Percentiles rank a stretch among this genome's conserved stretches.
phyloP scores from a whole-genome alignment of 2,329 filamentous ascomycete species.

The Chrysoporthe puriensis region DNA sequence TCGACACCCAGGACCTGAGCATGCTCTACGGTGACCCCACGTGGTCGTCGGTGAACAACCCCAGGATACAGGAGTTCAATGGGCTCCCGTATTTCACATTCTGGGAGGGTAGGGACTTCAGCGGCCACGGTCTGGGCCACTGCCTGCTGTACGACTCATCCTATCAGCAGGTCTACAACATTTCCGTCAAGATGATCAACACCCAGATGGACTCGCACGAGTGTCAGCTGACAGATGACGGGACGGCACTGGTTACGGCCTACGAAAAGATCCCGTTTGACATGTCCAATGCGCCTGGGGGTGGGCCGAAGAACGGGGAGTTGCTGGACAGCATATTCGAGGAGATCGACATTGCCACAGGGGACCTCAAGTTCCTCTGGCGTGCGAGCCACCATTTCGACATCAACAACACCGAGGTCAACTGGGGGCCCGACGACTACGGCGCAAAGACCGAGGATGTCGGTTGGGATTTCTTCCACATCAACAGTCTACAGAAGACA shows the following conservation, averaged over 20 bases:
- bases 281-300: constrained; percentile 32
- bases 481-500: constrained; percentile 60
- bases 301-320: constrained; percentile 34
- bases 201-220: constrained; percentile 38
- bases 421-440: constrained; percentile 25
- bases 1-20: constrained; percentile 27
- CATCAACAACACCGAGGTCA: constrained; percentile 29
- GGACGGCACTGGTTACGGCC: constrained; percentile 45
- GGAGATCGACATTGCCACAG: constrained; percentile 56
- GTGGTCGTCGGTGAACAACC: constrained; percentile 27
- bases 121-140: constrained; percentile 26
- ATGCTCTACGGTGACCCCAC: constrained; percentile 27
- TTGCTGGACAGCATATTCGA: constrained; percentile 43
- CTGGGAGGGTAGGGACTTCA: constrained; percentile 26
- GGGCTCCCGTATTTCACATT: constrained; percentile 27
- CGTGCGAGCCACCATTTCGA: constrained; percentile 40
- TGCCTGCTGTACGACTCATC: constrained; percentile 28
- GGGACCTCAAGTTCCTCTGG: constrained; percentile 55
- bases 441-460: constrained; percentile 29
- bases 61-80: constrained; percentile 28
- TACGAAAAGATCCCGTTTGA: constrained; percentile 39
- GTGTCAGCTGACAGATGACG: constrained; percentile 44
- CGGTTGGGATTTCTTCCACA: constrained; percentile 60
- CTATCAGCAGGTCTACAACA: constrained; percentile 24
- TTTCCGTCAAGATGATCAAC: constrained; percentile 28